Evolutionary conservation across 1,139 yeast genomes (phyloP), one percentile per base, ranked within the genome.

Genomic region (Petasospora rhodanensis): DNA sequence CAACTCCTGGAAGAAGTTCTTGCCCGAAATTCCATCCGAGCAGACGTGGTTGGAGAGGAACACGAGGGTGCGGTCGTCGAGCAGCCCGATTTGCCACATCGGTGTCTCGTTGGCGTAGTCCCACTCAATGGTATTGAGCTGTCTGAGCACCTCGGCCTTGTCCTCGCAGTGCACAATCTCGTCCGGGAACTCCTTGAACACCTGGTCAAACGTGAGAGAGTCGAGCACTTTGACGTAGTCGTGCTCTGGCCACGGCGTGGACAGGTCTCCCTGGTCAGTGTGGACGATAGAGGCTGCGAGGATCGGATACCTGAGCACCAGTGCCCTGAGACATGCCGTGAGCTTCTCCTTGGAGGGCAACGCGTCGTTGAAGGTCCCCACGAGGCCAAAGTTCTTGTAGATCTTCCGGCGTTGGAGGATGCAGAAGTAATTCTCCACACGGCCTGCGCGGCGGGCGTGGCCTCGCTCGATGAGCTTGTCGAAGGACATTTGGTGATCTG

Each of bases 21-120:
- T 39, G 8, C 40, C 49, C 20, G 40, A 29, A 2, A 38, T 31
- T 9, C 49, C 52, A 28, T 47, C 52, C 3, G 49, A 35, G 5
- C 43, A 22, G 26, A 38, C 37, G 28, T 47, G 52, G 24, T 43
- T 45, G 9, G 46, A 31, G n/a, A 47, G 19, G 24, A 30, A 38
- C 2, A 32, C 42, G 14, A 47, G 7, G 0, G 51, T 47, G 11
- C 30, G 5, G 13, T 37, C 42, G 24, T 45, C 42, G 10, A 45
- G 15, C n/a, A 40, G 23, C 2, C 36, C 43, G 7, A 47, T 16
- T 24, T 34, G 46, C 49, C 50, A 47, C 7, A 41, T 14, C 1
- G 44, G 31, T 2, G 37, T 30, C 17, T 38, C 46, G 12, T 37
- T 19, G 4, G 35, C 47, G 24, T 44, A 47, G n/a, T 40, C 21